Conservation (phyloP, 768 basidiomycete genomes). For the Imleria badia region DNA sequence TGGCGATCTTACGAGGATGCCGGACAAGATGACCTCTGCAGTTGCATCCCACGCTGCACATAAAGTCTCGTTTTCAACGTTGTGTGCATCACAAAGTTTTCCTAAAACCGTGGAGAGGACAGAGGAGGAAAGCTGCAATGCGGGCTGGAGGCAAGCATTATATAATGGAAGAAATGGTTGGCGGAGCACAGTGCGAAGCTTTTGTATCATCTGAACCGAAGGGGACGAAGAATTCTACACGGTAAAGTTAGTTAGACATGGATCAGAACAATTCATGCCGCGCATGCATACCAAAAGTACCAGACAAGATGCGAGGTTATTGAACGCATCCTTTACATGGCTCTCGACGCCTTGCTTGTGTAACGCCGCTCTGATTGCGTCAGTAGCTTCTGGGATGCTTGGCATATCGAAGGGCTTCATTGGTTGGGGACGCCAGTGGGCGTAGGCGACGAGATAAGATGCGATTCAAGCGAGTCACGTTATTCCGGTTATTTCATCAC, state of each 20-base stretch:
- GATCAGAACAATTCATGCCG: background rate
- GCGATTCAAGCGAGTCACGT: constrained; percentile 10
- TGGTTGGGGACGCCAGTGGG: too few species aligned
- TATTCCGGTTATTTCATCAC: constrained; percentile 6
- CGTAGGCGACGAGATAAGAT: background rate
- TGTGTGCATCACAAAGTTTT: constrained; percentile 34
- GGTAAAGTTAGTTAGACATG: background rate
- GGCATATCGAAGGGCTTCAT: constrained; percentile 10
- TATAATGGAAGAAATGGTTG: constrained; percentile 47
- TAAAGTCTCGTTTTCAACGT: constrained; percentile 18
- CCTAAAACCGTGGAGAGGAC: constrained; percentile 42
- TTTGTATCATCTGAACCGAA: constrained; percentile 37
- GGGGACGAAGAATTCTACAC: constrained; percentile 39
- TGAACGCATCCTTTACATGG: constrained; percentile 35
- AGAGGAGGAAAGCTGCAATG: constrained; percentile 42
- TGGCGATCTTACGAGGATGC: constrained; percentile 42
- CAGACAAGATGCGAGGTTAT: constrained; percentile 42
- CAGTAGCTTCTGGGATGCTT: constrained; percentile 30
- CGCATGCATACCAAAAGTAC: constrained; percentile 42
- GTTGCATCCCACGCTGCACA: constrained; percentile 45
- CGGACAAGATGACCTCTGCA: constrained; percentile 49
- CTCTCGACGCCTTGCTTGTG: constrained; percentile 29
- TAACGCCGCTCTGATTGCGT: constrained; percentile 32
- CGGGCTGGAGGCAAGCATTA: constrained; percentile 33
- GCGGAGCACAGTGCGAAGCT: constrained; percentile 42